Conservation (phyloP, 2,329 filamentous ascomycete species). For the Aspergillus sojae region DNA sequence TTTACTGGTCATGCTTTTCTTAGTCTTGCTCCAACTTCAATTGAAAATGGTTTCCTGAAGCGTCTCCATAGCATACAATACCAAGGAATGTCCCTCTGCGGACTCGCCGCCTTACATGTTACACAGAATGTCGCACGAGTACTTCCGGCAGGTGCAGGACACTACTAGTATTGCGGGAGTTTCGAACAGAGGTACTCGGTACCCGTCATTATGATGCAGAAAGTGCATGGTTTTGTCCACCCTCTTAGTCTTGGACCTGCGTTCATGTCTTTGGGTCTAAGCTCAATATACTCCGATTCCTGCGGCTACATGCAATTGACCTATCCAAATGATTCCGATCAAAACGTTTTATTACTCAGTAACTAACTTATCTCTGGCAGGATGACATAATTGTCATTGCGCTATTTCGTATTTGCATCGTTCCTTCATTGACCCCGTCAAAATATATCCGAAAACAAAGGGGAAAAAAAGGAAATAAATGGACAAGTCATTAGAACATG, state of each 20-base stretch:
- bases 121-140: constrained; percentile 23
- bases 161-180: constrained; percentile 10
- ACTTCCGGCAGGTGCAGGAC: constrained; percentile 20
- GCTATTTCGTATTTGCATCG: constrained; percentile 29
- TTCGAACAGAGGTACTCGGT: background rate
- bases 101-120: constrained; percentile 20
- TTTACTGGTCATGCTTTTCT: background rate
- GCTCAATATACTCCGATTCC: constrained; percentile 3
- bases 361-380: background rate
- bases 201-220: background rate
- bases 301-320: background rate
- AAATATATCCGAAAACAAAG: constrained; percentile 10
- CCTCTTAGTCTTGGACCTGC: background rate
- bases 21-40: background rate
- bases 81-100: background rate
- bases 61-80: background rate
- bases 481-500: constrained; percentile 13
- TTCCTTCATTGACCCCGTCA: constrained; percentile 9
- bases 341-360: background rate
- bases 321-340: background rate
- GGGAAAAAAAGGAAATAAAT: background rate
- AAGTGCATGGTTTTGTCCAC: background rate
- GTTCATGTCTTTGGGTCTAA: background rate
- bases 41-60: background rate
- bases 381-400: constrained; percentile 1